phyloP scores from a whole-genome alignment of 129 eudicot genomes.

The sunflower (Helianthus annuus) region DNA sequence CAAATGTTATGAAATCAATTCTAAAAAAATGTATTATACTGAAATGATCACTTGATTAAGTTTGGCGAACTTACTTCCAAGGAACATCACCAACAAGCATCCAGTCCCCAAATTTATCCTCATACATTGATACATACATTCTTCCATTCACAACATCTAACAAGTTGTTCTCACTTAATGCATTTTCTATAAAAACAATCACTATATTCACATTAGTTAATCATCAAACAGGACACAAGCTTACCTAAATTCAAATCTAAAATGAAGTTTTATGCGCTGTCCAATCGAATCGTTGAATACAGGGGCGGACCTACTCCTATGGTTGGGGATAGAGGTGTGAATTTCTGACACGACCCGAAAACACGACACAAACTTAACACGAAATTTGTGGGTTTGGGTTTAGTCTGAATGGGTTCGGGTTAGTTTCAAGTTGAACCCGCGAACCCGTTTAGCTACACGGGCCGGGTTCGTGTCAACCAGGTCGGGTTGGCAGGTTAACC shows the following conservation, averaged over 20 bases:
- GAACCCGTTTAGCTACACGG: too few relatives aligned
- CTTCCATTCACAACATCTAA: slow-evolving; percentile 9
- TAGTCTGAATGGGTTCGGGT: too few relatives aligned
- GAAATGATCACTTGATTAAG: not conserved
- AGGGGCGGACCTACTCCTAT: too few relatives aligned
- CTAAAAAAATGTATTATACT: not conserved
- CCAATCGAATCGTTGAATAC: too few relatives aligned
- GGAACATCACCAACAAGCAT: slow-evolving; percentile 32
- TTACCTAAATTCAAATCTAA: not conserved
- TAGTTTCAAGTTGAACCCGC: too few relatives aligned
- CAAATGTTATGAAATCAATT: not conserved
- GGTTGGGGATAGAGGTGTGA: too few relatives aligned
- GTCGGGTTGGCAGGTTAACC: too few relatives aligned
- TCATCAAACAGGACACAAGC: not conserved
- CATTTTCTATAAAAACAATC: not conserved
- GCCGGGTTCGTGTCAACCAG: too few relatives aligned
- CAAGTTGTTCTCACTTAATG: not conserved
- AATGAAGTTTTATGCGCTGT: not conserved
- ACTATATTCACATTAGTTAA: not conserved
- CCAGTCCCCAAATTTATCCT: slow-evolving; percentile 25
- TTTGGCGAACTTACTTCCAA: slow-evolving; percentile 11
- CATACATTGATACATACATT: slow-evolving; percentile 15
- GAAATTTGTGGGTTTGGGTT: too few relatives aligned
- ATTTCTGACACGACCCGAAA: too few relatives aligned
- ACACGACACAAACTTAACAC: too few relatives aligned